Base-by-base conservation (phyloP, 1,139 yeast genomes). In the Kodamaea arcana region DNA sequence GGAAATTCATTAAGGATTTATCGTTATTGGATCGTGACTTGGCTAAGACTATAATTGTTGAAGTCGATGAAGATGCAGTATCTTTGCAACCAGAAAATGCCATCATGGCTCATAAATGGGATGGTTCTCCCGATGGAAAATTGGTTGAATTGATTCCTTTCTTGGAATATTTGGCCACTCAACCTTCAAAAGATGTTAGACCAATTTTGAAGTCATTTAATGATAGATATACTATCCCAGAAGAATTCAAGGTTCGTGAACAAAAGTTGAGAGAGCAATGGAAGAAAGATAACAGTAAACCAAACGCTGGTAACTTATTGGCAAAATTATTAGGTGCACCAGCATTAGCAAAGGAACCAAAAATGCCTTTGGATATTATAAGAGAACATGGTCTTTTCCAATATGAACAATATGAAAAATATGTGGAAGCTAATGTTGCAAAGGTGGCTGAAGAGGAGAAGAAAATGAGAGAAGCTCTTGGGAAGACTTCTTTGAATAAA, bases 381-480 rank as follows among this genome's bases (percentile, higher is more conserved):
- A 83, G 97, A 56, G 94, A 88, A 57, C 94, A 86, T 56, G 97
- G 96, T 48, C 95, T 87, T 60, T 78, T 78, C 68, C 90, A 87
- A 57, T 92, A 87, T 61, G 80, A 82, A 53, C 80, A 81, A 48
- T 85, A 87, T 76, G 83, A 82, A 63, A 80, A 79, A 59, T 79
- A 84, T 57, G 76, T 92, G 51, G 78, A 81, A 51, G 97, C 88
- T 62, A 86, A 92, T 62, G 95, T 94, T 45, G 88, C 82, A 44
- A 85, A 87, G 68, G 72, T 90, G 60, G 69, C 84, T 52, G 84
- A 82, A 48, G 92, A 84, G 60, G 84, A 83, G 63, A 76, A 76
- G 55, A 76, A 79, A 50, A 83, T 86, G 59, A 82, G 83, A 63
- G 94, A 86, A 52, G 73, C 84, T 62, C 75, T 83, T 58, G 86